These are phyloP conservation scores for Gilbertella persicaria DNA, from an alignment of 371 early-diverging fungal genomes.

Conservation along the genomic window DNA sequence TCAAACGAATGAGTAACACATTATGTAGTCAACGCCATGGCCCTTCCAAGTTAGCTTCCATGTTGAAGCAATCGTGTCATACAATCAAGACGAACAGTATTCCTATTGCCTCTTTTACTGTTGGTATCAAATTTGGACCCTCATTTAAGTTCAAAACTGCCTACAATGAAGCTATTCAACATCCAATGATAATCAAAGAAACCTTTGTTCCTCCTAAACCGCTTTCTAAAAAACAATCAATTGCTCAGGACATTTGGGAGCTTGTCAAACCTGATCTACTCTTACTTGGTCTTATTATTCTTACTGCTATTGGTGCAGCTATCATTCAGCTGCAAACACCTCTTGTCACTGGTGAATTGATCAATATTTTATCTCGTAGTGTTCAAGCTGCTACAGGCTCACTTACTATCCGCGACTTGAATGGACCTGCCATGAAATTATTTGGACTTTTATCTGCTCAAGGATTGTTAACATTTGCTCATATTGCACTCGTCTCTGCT, in stretches of 20 bases:
- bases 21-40: neutral
- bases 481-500: constrained; percentile 71
- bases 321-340: constrained; percentile 71
- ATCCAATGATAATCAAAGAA: constrained; percentile 1
- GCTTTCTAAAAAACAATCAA: constrained; percentile 7
- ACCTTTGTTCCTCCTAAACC: constrained; percentile 8
- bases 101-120: constrained; percentile 12
- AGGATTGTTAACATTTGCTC: constrained; percentile 71
- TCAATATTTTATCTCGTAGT: constrained; percentile 63
- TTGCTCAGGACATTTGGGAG: constrained; percentile 42
- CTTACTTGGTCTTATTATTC: constrained; percentile 52
- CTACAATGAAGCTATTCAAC: constrained; percentile 22
- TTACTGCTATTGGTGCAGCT: constrained; percentile 70
- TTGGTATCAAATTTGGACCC: constrained; percentile 7
- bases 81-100: constrained; percentile 4
- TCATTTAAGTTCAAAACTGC: constrained; percentile 10
- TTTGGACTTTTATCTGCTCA: constrained; percentile 59
- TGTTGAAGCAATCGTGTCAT: neutral
- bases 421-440: constrained; percentile 58
- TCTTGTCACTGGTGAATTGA: constrained; percentile 71
- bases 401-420: constrained; percentile 39
- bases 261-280: constrained; percentile 58
- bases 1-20: neutral
- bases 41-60: neutral
- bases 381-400: constrained; percentile 23